A percentile compares a stretch with the other conserved stretches of the same genome.
These are phyloP conservation scores for Wickerhamiella domercqiae DNA, from an alignment of 805 yeast genomes.

Conservation along the genomic window DNA sequence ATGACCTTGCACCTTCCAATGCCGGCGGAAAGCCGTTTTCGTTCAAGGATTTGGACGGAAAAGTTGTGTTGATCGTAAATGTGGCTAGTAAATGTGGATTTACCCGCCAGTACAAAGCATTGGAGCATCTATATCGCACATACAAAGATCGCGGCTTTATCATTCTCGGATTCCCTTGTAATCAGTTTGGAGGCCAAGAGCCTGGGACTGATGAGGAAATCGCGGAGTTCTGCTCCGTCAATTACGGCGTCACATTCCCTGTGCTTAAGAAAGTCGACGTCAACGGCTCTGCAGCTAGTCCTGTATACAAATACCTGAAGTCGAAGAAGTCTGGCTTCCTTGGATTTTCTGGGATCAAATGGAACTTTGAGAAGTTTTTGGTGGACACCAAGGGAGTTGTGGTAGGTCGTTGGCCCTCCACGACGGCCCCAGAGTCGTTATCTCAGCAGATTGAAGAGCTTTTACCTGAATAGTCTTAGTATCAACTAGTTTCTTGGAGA, in stretches of 20 bases:
- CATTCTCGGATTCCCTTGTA: conserved; percentile 78
- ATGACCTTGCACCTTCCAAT: conserved; percentile 52
- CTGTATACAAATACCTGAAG: conserved; percentile 69
- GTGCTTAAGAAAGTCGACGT: conserved; percentile 75
- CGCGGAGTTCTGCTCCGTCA: conserved; percentile 53
- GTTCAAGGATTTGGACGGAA: conserved; percentile 50
- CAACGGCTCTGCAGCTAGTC: conserved; percentile 68
- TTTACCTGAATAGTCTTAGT: conserved; percentile 28
- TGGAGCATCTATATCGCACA: conserved; percentile 52
- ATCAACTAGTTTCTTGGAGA: background rate
- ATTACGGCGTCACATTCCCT: conserved; percentile 88
- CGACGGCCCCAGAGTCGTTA: conserved; percentile 49
- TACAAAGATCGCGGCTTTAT: conserved; percentile 49
- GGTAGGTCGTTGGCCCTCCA: conserved; percentile 45
- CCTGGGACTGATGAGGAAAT: conserved; percentile 53
- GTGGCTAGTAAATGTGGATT: conserved; percentile 77
- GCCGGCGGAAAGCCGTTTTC: conserved; percentile 43
- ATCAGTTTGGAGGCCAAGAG: conserved; percentile 79
- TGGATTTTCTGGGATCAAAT: conserved; percentile 58
- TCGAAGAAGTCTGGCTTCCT: conserved; percentile 38
- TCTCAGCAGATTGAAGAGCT: conserved; percentile 42
- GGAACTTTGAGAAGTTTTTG: conserved; percentile 72
- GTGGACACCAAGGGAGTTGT: conserved; percentile 44
- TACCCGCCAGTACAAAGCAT: conserved; percentile 60
- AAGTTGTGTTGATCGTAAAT: conserved; percentile 70